Conservation (phyloP, 225 moss, liverwort and hornwort genomes). For the Rhytidiadelphus loreus region DNA sequence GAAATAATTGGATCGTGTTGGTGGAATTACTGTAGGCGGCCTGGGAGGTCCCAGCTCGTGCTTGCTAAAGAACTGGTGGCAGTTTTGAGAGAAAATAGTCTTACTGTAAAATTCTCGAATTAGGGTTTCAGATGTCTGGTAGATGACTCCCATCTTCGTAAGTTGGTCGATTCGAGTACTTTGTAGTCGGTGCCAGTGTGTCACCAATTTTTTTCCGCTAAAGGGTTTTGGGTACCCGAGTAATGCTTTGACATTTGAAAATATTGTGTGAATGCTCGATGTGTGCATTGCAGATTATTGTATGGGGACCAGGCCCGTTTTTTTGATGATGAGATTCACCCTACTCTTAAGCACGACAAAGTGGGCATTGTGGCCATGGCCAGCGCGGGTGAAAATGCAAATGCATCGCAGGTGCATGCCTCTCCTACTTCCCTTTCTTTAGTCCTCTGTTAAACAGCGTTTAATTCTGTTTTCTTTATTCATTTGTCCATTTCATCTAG, state of each 20-base stretch:
- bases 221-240: neutral
- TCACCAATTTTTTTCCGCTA: neutral
- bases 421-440: neutral
- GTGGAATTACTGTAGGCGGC: neutral
- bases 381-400: slow-evolving; percentile 91
- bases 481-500: neutral
- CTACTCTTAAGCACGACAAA: slow-evolving; percentile 82
- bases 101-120: neutral
- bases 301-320: slow-evolving; percentile 97
- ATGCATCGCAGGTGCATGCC: slow-evolving; percentile 79
- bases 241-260: neutral
- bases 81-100: neutral
- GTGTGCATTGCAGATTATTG: slow-evolving; percentile 41
- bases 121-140: neutral
- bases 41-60: neutral
- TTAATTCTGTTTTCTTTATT: neutral
- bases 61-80: neutral
- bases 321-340: slow-evolving; percentile 83
- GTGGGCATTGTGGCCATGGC: slow-evolving; percentile 97
- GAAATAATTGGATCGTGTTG: neutral
- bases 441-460: neutral
- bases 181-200: neutral
- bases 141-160: neutral
- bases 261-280: neutral
- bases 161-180: neutral